phyloP scores from a whole-genome alignment of 441 rosid species.

The Syzygium malaccense region DNA sequence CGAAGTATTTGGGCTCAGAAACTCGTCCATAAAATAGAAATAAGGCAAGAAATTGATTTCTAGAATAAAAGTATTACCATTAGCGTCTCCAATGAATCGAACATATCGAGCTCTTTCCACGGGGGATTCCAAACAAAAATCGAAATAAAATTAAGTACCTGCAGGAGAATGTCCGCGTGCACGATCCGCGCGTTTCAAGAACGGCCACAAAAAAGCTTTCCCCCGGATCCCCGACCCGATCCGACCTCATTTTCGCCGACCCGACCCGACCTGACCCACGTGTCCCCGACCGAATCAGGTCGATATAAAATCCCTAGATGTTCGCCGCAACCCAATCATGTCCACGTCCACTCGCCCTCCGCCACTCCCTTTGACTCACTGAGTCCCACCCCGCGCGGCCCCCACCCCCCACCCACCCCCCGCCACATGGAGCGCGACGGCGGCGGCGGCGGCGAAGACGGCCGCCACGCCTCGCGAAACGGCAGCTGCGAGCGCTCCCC shows the following conservation, averaged over 20 bases:
- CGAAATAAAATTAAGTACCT: not conserved
- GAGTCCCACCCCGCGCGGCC: not conserved
- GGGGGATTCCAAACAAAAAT: not conserved
- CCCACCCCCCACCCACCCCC: not conserved
- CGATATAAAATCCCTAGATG: too few relatives aligned
- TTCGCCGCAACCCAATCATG: too few relatives aligned
- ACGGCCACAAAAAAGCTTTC: not conserved
- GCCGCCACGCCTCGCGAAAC: slow-evolving; percentile 24
- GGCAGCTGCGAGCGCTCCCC: slow-evolving; percentile 35
- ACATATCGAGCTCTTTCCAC: not conserved
- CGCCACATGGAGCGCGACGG: not conserved
- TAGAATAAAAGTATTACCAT: too few relatives aligned
- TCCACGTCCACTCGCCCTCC: too few relatives aligned
- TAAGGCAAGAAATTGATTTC: too few relatives aligned
- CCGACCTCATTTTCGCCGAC: too few relatives aligned
- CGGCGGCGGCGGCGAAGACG: not conserved
- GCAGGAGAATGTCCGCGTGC: too few relatives aligned
- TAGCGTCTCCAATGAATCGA: not conserved
- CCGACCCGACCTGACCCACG: not conserved
- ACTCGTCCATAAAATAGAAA: too few relatives aligned
- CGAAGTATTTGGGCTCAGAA: too few relatives aligned
- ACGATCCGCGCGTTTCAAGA: too few relatives aligned
- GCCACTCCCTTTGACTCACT: not conserved
- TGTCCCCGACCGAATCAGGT: not conserved
- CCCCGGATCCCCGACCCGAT: not conserved